Evolutionary conservation across 495 filamentous ascomycete species (phyloP).

Genomic region (Tuber melanosporum): DNA sequence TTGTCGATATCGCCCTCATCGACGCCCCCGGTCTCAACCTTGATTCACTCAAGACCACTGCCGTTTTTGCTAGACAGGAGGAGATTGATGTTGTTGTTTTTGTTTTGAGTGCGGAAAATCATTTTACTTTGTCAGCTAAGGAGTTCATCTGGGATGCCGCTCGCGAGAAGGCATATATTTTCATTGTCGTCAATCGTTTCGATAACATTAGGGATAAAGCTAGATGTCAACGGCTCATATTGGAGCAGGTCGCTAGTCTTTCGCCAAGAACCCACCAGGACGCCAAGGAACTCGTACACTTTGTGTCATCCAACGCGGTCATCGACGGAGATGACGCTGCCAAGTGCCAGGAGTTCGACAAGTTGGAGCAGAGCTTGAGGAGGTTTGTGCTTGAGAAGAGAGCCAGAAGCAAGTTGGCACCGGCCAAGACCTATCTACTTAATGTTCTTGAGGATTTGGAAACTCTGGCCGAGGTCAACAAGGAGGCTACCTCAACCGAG

Average conservation of each 20-base stretch:
- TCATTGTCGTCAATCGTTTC: conserved; percentile 97
- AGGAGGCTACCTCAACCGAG: conserved; percentile 77
- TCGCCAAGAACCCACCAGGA: conserved; percentile 92
- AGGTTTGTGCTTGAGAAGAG: conserved; percentile 95
- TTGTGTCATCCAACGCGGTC: conserved; percentile 93
- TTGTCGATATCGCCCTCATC: conserved; percentile 95
- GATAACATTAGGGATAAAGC: conserved; percentile 90
- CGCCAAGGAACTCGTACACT: conserved; percentile 85
- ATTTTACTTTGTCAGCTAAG: conserved; percentile 91
- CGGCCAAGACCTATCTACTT: conserved; percentile 90
- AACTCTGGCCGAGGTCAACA: conserved; percentile 76
- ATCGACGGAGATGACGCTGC: conserved; percentile 87
- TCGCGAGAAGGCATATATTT: conserved; percentile 95
- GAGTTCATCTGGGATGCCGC: conserved; percentile 96
- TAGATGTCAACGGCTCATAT: conserved; percentile 77
- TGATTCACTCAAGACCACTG: conserved; percentile 93
- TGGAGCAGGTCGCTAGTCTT: conserved; percentile 75
- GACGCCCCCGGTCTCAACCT: conserved; percentile 93
- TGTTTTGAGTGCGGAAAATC: conserved; percentile 93
- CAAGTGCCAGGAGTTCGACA: conserved; percentile 79
- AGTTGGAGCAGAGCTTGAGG: conserved; percentile 77
- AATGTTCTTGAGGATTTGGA: conserved; percentile 84
- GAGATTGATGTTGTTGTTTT: conserved; percentile 99
- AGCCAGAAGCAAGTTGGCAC: conserved; percentile 88
- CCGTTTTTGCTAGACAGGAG: conserved; percentile 91